A percentile compares a stretch with the other conserved stretches of the same genome.
Conservation (phyloP, 768 basidiomycete genomes). For the Nidula microcarpa region DNA sequence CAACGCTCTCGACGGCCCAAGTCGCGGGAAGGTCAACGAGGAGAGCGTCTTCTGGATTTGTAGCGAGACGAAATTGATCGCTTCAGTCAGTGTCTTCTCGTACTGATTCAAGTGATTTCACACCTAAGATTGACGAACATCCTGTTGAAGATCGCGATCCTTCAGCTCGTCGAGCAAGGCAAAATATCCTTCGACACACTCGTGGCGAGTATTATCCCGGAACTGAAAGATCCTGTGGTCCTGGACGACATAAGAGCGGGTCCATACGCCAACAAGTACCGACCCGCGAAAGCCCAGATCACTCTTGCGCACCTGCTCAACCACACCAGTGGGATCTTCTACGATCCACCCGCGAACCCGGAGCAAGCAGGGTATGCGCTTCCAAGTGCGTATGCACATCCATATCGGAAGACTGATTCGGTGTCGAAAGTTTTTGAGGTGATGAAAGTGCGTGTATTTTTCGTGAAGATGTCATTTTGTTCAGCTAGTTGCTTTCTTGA, state of each 20-base stretch:
- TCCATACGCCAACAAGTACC: background rate
- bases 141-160: conserved; percentile 19
- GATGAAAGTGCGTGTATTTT: no score
- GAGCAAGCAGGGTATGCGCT: background rate
- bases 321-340: conserved; percentile 19
- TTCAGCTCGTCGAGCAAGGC: conserved; percentile 30
- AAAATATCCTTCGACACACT: conserved; percentile 24
- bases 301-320: conserved; percentile 16
- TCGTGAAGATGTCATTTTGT: no score
- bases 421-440: no score
- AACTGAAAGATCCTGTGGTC: conserved; percentile 21
- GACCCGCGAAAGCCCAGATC: conserved; percentile 10
- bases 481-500: no score
- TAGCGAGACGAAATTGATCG: conserved; percentile 26
- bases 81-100: conserved; percentile 12
- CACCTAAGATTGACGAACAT: no score
- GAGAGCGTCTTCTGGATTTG: conserved; percentile 28
- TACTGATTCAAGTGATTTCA: no score
- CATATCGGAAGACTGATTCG: background rate
- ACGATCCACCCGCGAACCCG: conserved; percentile 3
- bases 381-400: conserved; percentile 1
- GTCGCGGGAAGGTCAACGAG: conserved; percentile 15
- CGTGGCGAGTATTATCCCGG: conserved; percentile 20
- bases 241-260: background rate
- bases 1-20: conserved; percentile 17